Conservation (phyloP, 768 basidiomycete genomes). For the Strobilomyces dryophilus region DNA sequence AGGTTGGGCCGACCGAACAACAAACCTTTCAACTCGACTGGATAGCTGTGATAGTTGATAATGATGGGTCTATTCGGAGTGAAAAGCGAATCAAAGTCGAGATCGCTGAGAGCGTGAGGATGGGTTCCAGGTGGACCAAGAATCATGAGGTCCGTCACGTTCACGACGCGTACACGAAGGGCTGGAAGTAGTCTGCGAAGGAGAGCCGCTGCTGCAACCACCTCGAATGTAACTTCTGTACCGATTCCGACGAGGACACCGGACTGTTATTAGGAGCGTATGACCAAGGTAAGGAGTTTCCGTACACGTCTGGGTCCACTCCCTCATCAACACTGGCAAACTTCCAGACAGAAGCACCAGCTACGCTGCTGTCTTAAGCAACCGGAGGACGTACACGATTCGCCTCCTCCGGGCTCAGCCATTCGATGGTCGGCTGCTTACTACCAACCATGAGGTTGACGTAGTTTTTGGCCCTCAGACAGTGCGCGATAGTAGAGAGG, state of each 20-base stretch:
- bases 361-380: conserved; percentile 41
- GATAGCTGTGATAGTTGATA: conserved; percentile 84
- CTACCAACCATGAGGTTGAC: conserved; percentile 86
- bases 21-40: conserved; percentile 65
- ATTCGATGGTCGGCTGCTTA: conserved; percentile 79
- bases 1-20: conserved; percentile 50
- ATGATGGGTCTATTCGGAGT: conserved; percentile 64
- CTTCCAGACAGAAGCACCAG: conserved; percentile 85
- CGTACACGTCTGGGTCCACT: conserved; percentile 66
- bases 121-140: conserved; percentile 65
- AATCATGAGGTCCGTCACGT: conserved; percentile 88
- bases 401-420: conserved; percentile 74
- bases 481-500: conserved; percentile 80
- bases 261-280: conserved; percentile 3
- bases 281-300: background rate
- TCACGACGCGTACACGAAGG: conserved; percentile 81
- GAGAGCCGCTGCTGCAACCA: conserved; percentile 79
- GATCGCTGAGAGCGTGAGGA: conserved; percentile 65
- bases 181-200: conserved; percentile 65
- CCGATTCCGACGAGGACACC: conserved; percentile 85
- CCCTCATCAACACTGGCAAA: conserved; percentile 75
- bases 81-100: conserved; percentile 67
- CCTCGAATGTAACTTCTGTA: conserved; percentile 85
- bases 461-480: conserved; percentile 79
- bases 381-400: conserved; percentile 41